Conservation (phyloP, 1,284 basidiomycete genomes). For the Ustilago xerochloae region DNA sequence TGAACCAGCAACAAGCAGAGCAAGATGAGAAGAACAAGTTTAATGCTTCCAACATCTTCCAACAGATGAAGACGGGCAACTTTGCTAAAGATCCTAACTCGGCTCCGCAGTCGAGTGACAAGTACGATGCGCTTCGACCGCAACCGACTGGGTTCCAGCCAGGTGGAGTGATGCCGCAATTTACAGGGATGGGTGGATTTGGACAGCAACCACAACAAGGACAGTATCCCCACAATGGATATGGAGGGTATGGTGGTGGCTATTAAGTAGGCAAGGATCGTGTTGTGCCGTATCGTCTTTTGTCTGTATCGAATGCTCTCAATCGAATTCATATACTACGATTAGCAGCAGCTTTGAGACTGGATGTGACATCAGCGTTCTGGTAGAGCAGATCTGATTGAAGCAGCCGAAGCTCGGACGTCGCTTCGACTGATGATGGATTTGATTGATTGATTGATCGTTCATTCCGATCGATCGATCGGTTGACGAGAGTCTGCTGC, state of each 20-base stretch:
- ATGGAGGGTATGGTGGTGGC: constrained; percentile 36
- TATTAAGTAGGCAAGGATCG: constrained; percentile 4
- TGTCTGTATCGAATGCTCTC: constrained; percentile 7
- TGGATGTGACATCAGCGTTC: not conserved
- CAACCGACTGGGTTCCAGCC: constrained; percentile 67
- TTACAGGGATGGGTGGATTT: constrained; percentile 35
- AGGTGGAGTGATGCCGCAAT: constrained; percentile 61
- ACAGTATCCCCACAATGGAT: constrained; percentile 34
- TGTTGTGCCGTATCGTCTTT: not conserved
- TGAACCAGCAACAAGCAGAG: constrained; percentile 38
- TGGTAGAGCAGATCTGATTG: not conserved
- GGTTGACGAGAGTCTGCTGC: constrained; percentile 4
- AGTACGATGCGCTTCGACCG: constrained; percentile 66
- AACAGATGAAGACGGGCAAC: constrained; percentile 63
- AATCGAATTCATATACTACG: not conserved
- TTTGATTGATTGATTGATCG: too few species aligned
- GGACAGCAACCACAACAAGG: constrained; percentile 31
- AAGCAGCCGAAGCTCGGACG: too few species aligned
- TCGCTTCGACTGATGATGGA: too few species aligned
- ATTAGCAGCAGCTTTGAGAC: not conserved
- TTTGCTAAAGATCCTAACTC: constrained; percentile 56
- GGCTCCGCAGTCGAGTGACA: constrained; percentile 58
- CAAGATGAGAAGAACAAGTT: constrained; percentile 55
- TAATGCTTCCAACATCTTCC: constrained; percentile 62
- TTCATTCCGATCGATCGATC: too few species aligned